Evolutionary conservation across 345 rosid species (phyloP), one percentile per base, ranked within the genome.

Genomic region (Hypericum androsaemum): DNA sequence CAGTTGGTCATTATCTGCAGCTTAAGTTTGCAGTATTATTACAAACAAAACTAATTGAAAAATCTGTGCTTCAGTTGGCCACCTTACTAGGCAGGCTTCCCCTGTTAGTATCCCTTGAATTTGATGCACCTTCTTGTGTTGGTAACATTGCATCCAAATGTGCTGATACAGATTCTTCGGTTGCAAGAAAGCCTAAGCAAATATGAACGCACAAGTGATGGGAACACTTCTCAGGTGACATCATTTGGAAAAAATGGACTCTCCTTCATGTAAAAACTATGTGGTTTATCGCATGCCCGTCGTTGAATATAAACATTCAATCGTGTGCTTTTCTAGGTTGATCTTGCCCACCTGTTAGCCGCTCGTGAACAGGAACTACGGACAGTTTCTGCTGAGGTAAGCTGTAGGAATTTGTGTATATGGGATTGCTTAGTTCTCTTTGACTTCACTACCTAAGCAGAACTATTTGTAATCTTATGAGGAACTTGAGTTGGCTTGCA

Each of bases 331-430:
- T 71, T 72, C 48, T 77, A 89, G 97, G 95, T 81, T 64, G 97
- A 89, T 81, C 87, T 89, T 14, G 97, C 95, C 55, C 95, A 89
- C 68, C 63, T 89, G 50, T 76, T 89, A 70, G 87, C 92, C 59
- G 92, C 95, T 62, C 92, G 95, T 56, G 95, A 89, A 69, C 97
- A 89, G 64, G 97, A 89, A 60, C 67, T 89, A 47, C 73, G 97
- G 71, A 89, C 92, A 45, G 77, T 85, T 71, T 77, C 92, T 56
- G 97, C 97, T 45, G 97, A 88, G 87, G 95, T 82, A 76, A 68
- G 8, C 9, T 46, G 22, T 46, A 12, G 17, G 22, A 44, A 44
- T 12, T 44, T 3, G 7, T 44, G 15, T 0, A 16, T 44, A n/a
- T 7, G n/a, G n/a, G n/a, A 44, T 12, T 44, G 13, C 28, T 13